These are phyloP conservation scores for Scutellaria minor DNA, from an alignment of 257 asterid genomes.

Conservation along the genomic window DNA sequence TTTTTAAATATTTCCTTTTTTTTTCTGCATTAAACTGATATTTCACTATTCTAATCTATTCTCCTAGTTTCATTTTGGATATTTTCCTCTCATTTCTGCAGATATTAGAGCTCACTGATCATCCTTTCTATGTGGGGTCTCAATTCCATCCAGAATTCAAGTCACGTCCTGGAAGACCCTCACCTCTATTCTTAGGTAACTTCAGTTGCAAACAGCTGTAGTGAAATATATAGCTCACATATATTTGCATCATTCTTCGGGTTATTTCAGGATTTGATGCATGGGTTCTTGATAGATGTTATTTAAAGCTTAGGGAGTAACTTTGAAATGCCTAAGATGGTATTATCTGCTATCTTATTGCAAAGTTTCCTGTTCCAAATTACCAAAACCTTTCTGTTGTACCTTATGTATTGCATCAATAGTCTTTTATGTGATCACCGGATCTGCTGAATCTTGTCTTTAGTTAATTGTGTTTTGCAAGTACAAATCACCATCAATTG, in stretches of 20 bases:
- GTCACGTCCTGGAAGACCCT: constrained; percentile 92
- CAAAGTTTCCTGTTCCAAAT: neutral
- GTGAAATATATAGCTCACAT: neutral
- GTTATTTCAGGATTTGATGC: neutral
- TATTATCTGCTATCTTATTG: neutral
- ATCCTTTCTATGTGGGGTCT: constrained; percentile 86
- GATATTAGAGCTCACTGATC: constrained; percentile 75
- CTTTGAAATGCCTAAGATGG: neutral
- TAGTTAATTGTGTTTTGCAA: neutral
- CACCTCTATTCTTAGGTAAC: constrained; percentile 76
- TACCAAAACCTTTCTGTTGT: neutral
- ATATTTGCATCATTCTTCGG: neutral
- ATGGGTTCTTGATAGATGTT: neutral
- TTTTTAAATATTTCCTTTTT: neutral
- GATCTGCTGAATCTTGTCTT: neutral
- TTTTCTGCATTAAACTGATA: constrained; percentile 1
- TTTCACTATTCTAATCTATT: constrained; percentile 20
- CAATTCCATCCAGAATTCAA: constrained; percentile 97
- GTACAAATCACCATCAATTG: neutral
- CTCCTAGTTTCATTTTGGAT: constrained; percentile 21
- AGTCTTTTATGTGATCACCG: neutral
- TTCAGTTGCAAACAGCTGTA: constrained; percentile 2
- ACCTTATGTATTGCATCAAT: neutral
- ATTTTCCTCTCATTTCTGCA: constrained; percentile 39
- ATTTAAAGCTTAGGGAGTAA: neutral